A percentile compares a stretch with the other conserved stretches of the same genome.
Conservation (phyloP, 768 basidiomycete genomes). For the Auriscalpium microsporum region DNA sequence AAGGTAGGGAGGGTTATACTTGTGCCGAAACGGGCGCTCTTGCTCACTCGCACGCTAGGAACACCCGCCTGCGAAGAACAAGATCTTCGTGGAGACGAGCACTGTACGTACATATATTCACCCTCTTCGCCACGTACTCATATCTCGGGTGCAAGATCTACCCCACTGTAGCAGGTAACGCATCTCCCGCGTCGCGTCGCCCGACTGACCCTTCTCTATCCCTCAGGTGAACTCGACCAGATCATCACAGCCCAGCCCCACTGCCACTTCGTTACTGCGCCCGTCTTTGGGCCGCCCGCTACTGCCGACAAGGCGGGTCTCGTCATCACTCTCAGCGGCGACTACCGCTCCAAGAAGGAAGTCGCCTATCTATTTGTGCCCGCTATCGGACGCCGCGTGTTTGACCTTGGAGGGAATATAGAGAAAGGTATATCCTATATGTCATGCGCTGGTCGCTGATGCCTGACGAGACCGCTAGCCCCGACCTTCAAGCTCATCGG, state of each 20-base stretch:
- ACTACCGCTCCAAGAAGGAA: slow-evolving; percentile 75
- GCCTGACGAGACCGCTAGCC: slow-evolving; percentile 29
- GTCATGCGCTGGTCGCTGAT: neutral
- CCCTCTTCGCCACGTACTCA: slow-evolving; percentile 5
- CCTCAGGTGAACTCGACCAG: slow-evolving; percentile 57
- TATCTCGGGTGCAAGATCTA: slow-evolving; percentile 34
- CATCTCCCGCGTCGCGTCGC: neutral
- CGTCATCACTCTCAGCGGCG: slow-evolving; percentile 71
- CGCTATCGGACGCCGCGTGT: slow-evolving; percentile 63
- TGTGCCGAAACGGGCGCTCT: neutral
- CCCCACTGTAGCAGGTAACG: slow-evolving; percentile 40
- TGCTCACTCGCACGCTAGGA: slow-evolving; percentile 10
- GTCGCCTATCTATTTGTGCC: slow-evolving; percentile 73
- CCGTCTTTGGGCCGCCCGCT: slow-evolving; percentile 68
- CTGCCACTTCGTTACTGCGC: slow-evolving; percentile 61
- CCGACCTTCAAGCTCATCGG: slow-evolving; percentile 72
- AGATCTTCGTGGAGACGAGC: slow-evolving; percentile 80
- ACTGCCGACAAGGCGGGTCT: slow-evolving; percentile 60
- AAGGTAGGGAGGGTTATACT: slow-evolving; percentile 30
- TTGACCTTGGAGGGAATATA: slow-evolving; percentile 79
- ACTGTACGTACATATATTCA: slow-evolving; percentile 46
- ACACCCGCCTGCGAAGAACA: slow-evolving; percentile 37
- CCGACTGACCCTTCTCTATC: neutral
- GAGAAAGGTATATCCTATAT: slow-evolving; percentile 53
- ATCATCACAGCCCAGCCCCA: slow-evolving; percentile 51